These are phyloP conservation scores for Ustilago nuda DNA, from an alignment of 1,284 basidiomycete species.

Conservation along the genomic window DNA sequence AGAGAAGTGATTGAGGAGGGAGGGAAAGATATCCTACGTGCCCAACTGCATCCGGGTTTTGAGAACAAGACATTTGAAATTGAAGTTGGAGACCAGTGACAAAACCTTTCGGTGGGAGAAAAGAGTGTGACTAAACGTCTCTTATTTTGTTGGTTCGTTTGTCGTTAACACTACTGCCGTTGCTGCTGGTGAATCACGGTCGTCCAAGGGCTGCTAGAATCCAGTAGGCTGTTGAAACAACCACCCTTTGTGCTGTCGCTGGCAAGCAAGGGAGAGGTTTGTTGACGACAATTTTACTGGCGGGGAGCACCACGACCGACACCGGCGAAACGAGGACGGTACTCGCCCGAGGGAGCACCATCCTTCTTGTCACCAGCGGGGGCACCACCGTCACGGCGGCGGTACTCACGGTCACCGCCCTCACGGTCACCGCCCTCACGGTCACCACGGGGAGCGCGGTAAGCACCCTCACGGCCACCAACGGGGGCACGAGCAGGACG, in stretches of 20 bases:
- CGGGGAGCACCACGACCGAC: constrained; percentile 65
- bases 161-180: not conserved
- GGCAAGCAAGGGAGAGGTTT: not conserved
- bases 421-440: constrained; percentile 65
- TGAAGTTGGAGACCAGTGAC: constrained; percentile 26
- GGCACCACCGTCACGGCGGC: constrained; percentile 58
- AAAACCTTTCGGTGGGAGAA: not conserved
- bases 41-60: constrained; percentile 32
- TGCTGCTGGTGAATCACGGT: not conserved
- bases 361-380: constrained; percentile 67
- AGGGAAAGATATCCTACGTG: constrained; percentile 33
- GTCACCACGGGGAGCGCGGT: constrained; percentile 65
- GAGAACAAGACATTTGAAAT: constrained; percentile 2
- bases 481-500: constrained; percentile 64
- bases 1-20: not conserved
- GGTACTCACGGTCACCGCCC: constrained; percentile 68
- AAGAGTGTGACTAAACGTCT: constrained; percentile 28
- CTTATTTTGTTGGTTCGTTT: constrained; percentile 10
- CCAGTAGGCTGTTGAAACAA: not conserved
- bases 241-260: not conserved
- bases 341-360: constrained; percentile 65
- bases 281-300: constrained; percentile 48
- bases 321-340: constrained; percentile 68
- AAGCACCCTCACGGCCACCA: constrained; percentile 64
- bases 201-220: not conserved